Conservation (phyloP, 768 basidiomycete genomes). For the Royoungia palumana region DNA sequence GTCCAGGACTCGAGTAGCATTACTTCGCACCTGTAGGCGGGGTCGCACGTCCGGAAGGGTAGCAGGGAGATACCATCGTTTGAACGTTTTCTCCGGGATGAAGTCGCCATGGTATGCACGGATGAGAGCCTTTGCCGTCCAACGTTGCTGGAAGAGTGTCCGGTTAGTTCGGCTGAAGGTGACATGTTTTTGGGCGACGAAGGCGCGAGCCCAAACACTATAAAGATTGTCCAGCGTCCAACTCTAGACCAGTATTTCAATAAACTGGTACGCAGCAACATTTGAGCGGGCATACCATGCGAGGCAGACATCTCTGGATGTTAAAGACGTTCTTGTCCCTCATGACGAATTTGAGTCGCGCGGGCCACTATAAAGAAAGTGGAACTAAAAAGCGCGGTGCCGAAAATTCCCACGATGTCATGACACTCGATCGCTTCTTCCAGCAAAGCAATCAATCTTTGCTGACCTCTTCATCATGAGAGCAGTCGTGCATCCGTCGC, state of each 20-base stretch:
- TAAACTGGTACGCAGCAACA: not conserved
- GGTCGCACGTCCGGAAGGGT: constrained; percentile 84
- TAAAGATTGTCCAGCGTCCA: constrained; percentile 88
- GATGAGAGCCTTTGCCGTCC: constrained; percentile 80
- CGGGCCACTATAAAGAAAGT: not conserved
- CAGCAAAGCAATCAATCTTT: too few species aligned
- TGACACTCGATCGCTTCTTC: too few species aligned
- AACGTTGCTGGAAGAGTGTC: constrained; percentile 88
- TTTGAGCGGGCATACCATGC: constrained; percentile 55
- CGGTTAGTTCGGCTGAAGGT: constrained; percentile 53
- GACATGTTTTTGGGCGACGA: constrained; percentile 41
- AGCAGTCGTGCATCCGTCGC: too few species aligned
- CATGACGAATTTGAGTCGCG: constrained; percentile 31
- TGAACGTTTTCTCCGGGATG: constrained; percentile 90
- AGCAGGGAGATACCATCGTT: constrained; percentile 89
- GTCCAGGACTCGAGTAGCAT: constrained; percentile 44
- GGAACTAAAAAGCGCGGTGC: not conserved
- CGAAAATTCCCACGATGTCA: constrained; percentile 17
- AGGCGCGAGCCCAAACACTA: constrained; percentile 81
- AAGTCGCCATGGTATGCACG: constrained; percentile 96
- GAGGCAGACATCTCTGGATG: constrained; percentile 60
- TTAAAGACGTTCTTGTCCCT: constrained; percentile 46
- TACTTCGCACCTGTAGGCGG: constrained; percentile 33
- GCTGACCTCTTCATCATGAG: too few species aligned
- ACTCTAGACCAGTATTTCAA: constrained; percentile 69